phyloP scores from a whole-genome alignment of 805 yeast genomes.

The Clavispora asparagi region DNA sequence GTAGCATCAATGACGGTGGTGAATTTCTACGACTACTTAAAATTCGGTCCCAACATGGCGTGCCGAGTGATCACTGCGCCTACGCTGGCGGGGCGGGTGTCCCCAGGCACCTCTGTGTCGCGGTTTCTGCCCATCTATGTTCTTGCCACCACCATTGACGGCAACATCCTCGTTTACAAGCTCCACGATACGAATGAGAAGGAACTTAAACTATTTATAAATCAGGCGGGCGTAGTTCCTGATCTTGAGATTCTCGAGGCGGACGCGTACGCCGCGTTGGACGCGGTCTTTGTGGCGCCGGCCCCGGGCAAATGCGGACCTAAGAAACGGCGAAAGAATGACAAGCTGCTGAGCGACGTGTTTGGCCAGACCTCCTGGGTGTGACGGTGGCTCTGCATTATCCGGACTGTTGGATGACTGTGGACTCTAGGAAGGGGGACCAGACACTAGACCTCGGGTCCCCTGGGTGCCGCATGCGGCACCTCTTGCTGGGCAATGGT shows the following conservation, averaged over 20 bases:
- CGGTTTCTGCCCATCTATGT: conserved; percentile 21
- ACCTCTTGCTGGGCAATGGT: background rate
- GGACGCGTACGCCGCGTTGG: conserved; percentile 1
- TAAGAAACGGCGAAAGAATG: conserved; percentile 1
- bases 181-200: conserved; percentile 15
- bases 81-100: conserved; percentile 1
- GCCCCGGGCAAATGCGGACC: background rate
- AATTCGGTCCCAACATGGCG: conserved; percentile 18
- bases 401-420: too few relatives aligned
- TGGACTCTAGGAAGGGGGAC: too few relatives aligned
- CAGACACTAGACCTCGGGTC: too few relatives aligned
- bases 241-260: conserved; percentile 1
- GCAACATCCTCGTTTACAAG: conserved; percentile 18
- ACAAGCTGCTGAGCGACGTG: background rate
- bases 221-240: conserved; percentile 12
- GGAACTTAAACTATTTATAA: conserved; percentile 13
- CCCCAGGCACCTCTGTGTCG: conserved; percentile 3
- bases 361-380: background rate
- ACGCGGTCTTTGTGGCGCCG: background rate
- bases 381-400: background rate
- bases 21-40: conserved; percentile 17
- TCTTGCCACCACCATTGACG: conserved; percentile 19
- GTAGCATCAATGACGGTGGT: conserved; percentile 10
- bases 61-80: conserved; percentile 12
- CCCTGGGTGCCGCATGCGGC: too few relatives aligned